Evolutionary conservation across 73 alveolate genomes (phyloP).

Genomic region (Urostyla sp.): DNA sequence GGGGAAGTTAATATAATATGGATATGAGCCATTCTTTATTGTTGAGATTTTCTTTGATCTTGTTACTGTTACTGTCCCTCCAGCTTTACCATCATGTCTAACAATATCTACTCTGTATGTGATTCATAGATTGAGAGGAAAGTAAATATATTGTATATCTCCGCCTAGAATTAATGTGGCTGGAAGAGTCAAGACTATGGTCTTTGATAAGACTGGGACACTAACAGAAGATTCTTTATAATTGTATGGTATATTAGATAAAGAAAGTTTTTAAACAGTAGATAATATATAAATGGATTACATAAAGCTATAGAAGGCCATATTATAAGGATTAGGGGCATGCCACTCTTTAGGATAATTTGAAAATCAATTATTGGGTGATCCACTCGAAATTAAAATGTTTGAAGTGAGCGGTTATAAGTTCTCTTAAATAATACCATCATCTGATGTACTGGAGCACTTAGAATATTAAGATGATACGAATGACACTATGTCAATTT

Average conservation of each 20-base stretch:
- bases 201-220: conserved; percentile 93
- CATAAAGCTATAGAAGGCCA: conserved; percentile 60
- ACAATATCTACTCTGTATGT: conserved; percentile 91
- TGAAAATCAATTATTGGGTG: conserved; percentile 92
- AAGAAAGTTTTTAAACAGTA: not conserved
- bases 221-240: conserved; percentile 87
- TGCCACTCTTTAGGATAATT: conserved; percentile 94
- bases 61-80: conserved; percentile 95
- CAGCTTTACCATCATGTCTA: conserved; percentile 94
- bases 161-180: conserved; percentile 90
- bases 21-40: conserved; percentile 69
- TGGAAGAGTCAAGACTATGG: conserved; percentile 82
- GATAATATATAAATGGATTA: too few species aligned
- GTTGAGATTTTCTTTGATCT: conserved; percentile 84
- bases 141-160: conserved; percentile 86
- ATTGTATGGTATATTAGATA: conserved; percentile 74
- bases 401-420: conserved; percentile 94
- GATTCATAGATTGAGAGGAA: conserved; percentile 74
- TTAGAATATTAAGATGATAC: too few species aligned
- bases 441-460: too few species aligned
- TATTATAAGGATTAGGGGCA: conserved; percentile 78
- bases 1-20: conserved; percentile 75
- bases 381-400: conserved; percentile 97
- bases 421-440: too few species aligned
- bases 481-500: conserved; percentile 75